Evolutionary conservation across 192 early-diverging fungal genomes (phyloP), one percentile per base, ranked within the genome.

Genomic region (Coemansia sp.): DNA sequence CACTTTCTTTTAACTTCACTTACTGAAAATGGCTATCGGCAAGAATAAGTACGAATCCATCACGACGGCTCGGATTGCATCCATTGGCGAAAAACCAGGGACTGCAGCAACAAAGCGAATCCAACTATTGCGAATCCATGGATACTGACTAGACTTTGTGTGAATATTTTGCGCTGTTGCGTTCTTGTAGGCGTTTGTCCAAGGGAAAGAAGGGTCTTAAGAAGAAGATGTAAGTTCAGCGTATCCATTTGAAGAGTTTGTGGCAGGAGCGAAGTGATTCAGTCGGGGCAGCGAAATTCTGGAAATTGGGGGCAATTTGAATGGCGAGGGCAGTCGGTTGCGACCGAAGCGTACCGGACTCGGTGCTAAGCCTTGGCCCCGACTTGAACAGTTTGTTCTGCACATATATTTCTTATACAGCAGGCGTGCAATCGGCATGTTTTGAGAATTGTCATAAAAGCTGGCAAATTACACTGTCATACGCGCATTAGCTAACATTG

Each of bases 151-250:
- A 38, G 10, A 9, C 10, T n/a, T 8, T 34, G 31, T 26, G 6
- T 42, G 61, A 44, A 15, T 22, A 25, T 8, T 46, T 54, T 26
- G 4, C 34, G 19, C 37, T 21, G 4, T 54, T 26, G 4, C 34
- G 14, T 49, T 21, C 2, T 4, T 81, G 72, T 84, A 94, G 89
- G 91, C 91, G 94, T 83, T 87, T 97, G 69, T 94, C 93, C 74
- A 97, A 97, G 87, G 94, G 94, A 76, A 97, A 95, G 87, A 97
- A 97, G 91, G 94, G 94, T 71, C 85, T 94, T 72, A 97, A 97
- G 92, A 97, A 97, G 93, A 97, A 94, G 90, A 87, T 91, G 71
- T 44, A 44, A 44, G 40, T 44, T 2, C 14, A 44, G 15, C 40
- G 40, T 15, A 44, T 44, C 40, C 14, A 44, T 44, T 44, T 78